Base-by-base conservation (phyloP, 257 asterid species). In the Nicotiana tomentosiformis region DNA sequence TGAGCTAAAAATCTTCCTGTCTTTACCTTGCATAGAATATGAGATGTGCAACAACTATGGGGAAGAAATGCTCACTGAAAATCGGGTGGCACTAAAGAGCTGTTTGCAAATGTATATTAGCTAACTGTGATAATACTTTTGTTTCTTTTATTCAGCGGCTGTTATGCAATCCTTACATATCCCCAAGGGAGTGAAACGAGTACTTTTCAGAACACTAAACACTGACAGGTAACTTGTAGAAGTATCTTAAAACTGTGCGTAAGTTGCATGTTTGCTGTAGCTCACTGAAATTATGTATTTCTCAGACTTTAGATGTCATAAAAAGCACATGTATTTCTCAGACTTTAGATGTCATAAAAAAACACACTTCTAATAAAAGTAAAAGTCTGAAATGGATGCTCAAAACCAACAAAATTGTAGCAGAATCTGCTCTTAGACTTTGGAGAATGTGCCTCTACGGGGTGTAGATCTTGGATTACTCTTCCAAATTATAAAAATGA, bases 161-260 rank as follows among this genome's bases (percentile, higher is more conserved):
- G 98, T 89, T 35, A 92, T 96, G 99, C 90, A 92, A 90, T 92
- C 98, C 78, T 89, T 94, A 51, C 74, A 90, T 88, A 94, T 96
- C 43, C 99, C 99, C 7, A 90, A 82, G 89, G 99, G 99, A 80
- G 97, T 94, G 68, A 92, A 78, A 86, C 93, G 99, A 84, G 98
- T 96, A 58, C 92, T 96, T 79, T 96, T 96, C 90, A 88, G 98
- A 87, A 96, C 99, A 51, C 89, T 94, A 17, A 96, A 96, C 88
- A 91, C 98, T 0, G 99, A 96, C 94, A 96, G 99, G 99, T 94
- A 88, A 85, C 35, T 77, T 72, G 51, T 46, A 1, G 79, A 61
- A 49, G 61, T 49, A 72, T 23, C 79, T 23, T 46, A 8, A 29
- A 81, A 56, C 66, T 64, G 81, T 82, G 64, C 82, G 51, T 51